Conservation (phyloP, 768 basidiomycete genomes). For the Kwoniella europaea region DNA sequence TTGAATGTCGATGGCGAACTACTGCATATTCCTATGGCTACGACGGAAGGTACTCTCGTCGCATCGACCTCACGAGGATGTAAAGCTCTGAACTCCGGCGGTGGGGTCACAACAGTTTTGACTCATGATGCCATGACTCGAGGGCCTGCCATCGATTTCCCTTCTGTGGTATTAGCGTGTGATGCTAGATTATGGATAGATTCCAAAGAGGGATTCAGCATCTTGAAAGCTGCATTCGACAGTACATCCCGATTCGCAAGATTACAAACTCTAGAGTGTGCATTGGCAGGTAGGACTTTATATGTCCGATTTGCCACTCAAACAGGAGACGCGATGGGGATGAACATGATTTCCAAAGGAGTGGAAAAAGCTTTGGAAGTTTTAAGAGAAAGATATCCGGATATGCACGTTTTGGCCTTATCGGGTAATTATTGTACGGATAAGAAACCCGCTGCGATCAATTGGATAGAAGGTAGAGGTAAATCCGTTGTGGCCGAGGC, state of each 20-base stretch:
- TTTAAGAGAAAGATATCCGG: conserved; percentile 74
- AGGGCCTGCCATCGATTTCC: conserved; percentile 97
- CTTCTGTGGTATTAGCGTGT: conserved; percentile 75
- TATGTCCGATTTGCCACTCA: conserved; percentile 91
- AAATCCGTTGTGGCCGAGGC: conserved; percentile 98
- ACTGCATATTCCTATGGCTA: conserved; percentile 96
- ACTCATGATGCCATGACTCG: conserved; percentile 96
- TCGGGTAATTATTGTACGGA: conserved; percentile 99
- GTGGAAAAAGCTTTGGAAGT: conserved; percentile 90
- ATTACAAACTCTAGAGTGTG: conserved; percentile 81
- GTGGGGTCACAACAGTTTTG: conserved; percentile 92
- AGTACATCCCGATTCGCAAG: conserved; percentile 91
- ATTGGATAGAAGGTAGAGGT: conserved; percentile 98
- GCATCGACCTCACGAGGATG: conserved; percentile 96
- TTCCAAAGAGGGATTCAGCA: conserved; percentile 74
- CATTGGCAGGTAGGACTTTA: conserved; percentile 88
- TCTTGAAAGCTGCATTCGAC: conserved; percentile 85
- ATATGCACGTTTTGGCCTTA: conserved; percentile 86
- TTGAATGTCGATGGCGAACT: conserved; percentile 83
- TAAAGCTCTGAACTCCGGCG: conserved; percentile 95
- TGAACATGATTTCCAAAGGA: conserved; percentile 99
- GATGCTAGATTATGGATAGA: conserved; percentile 87
- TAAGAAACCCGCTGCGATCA: conserved; percentile 99
- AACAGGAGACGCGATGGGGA: conserved; percentile 99
- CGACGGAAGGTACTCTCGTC: conserved; percentile 98